Conservation (phyloP, 345 rosid genomes). For the Melastoma malabathricum region DNA sequence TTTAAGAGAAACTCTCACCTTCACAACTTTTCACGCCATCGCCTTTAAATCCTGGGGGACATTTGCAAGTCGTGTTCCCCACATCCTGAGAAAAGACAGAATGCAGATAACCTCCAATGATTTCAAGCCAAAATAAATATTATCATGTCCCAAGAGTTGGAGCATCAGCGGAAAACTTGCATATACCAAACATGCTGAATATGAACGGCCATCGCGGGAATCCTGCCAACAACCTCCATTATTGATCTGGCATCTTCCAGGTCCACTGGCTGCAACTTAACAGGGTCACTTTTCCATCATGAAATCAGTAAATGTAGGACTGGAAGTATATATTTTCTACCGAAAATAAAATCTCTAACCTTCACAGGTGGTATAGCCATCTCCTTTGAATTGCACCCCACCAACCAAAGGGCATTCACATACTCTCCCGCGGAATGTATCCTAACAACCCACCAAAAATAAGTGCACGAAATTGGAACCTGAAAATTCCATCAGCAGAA, state of each 20-base stretch:
- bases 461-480: too few species aligned
- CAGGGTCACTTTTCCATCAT: too few species aligned
- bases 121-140: not conserved
- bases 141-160: too few species aligned
- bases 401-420: constrained; percentile 87
- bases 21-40: constrained; percentile 71
- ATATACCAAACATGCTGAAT: constrained; percentile 69
- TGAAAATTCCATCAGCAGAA: not conserved
- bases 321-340: too few species aligned
- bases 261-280: constrained; percentile 38
- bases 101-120: not conserved
- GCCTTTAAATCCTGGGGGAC: constrained; percentile 86
- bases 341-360: constrained; percentile 18
- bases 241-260: constrained; percentile 63
- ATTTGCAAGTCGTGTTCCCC: constrained; percentile 59
- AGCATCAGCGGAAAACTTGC: not conserved
- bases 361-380: constrained; percentile 92
- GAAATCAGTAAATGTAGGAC: not conserved
- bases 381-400: constrained; percentile 94
- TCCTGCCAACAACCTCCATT: constrained; percentile 71
- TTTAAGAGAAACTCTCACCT: constrained; percentile 27
- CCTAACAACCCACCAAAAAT: constrained; percentile 20
- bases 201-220: constrained; percentile 35
- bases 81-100: constrained; percentile 30
- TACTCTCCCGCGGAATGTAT: constrained; percentile 91